phyloP scores from a whole-genome alignment of 2,329 filamentous ascomycete genomes.

The Coniochaeta sp. region DNA sequence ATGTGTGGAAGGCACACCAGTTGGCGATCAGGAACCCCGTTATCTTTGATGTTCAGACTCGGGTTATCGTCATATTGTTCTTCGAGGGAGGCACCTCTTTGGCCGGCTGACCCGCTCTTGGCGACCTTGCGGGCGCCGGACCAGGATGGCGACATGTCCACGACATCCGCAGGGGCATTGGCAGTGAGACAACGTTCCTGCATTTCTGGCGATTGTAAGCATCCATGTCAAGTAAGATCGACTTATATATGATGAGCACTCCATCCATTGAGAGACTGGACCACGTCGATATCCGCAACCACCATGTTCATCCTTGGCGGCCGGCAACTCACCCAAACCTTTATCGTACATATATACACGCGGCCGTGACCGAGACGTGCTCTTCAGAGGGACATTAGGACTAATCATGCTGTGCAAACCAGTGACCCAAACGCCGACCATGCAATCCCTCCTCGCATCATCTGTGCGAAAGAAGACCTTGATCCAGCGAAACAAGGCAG shows the following conservation, averaged over 20 bases:
- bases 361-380: too few relatives aligned
- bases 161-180: neutral
- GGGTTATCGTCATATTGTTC: neutral
- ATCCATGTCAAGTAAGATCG: neutral
- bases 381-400: too few relatives aligned
- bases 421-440: constrained; percentile 1
- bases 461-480: neutral
- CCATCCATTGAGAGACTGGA: too few relatives aligned
- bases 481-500: neutral
- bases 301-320: too few relatives aligned
- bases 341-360: too few relatives aligned
- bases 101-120: neutral
- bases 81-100: neutral
- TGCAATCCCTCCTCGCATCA: neutral
- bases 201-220: neutral
- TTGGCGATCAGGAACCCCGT: neutral
- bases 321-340: too few relatives aligned
- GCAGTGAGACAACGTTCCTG: neutral
- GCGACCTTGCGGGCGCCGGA: too few relatives aligned
- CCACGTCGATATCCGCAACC: too few relatives aligned
- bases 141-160: neutral
- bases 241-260: neutral
- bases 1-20: neutral
- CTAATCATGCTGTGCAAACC: neutral
- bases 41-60: neutral